A percentile compares a stretch with the other conserved stretches of the same genome.
Evolutionary conservation across 805 yeast species (phyloP).

Genomic region (Ogataea wickerhamii): DNA sequence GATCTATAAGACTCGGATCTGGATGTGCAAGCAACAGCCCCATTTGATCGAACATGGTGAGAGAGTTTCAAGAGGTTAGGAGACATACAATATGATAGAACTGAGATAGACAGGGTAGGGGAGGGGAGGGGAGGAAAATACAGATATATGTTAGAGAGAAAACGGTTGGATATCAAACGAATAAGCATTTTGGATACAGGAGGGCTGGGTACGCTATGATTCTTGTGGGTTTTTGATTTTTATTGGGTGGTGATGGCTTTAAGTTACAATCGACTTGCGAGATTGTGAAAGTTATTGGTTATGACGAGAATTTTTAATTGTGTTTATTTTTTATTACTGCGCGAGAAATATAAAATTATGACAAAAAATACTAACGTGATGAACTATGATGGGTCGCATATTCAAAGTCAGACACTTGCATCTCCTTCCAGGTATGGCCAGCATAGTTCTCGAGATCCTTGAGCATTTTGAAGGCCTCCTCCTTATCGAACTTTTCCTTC

Average conservation of each 20-base stretch:
- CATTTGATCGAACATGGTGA: constrained; percentile 3
- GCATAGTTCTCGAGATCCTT: constrained; percentile 29
- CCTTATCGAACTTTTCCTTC: constrained; percentile 36
- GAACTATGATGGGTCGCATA: constrained; percentile 13
- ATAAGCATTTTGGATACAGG: no score
- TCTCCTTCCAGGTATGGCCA: constrained; percentile 31
- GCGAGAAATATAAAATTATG: no score
- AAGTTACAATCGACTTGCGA: no score
- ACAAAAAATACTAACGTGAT: background rate
- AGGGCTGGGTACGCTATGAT: no score
- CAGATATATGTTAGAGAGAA: no score
- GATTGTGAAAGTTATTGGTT: no score
- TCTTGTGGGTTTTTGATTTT: no score
- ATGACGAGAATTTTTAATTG: no score
- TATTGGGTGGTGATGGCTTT: no score
- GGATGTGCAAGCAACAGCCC: constrained; percentile 61
- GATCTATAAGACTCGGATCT: constrained; percentile 73
- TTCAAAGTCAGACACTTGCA: constrained; percentile 31
- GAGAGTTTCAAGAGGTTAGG: background rate
- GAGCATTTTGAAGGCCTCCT: constrained; percentile 32
- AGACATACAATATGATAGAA: constrained; percentile 7
- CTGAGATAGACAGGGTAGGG: background rate
- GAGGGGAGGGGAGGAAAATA: background rate
- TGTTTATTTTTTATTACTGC: no score
- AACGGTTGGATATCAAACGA: no score